Evolutionary conservation across 139 green algal genomes (phyloP), one percentile per base, ranked within the genome.

Genomic region (Desmodesmus armatus): DNA sequence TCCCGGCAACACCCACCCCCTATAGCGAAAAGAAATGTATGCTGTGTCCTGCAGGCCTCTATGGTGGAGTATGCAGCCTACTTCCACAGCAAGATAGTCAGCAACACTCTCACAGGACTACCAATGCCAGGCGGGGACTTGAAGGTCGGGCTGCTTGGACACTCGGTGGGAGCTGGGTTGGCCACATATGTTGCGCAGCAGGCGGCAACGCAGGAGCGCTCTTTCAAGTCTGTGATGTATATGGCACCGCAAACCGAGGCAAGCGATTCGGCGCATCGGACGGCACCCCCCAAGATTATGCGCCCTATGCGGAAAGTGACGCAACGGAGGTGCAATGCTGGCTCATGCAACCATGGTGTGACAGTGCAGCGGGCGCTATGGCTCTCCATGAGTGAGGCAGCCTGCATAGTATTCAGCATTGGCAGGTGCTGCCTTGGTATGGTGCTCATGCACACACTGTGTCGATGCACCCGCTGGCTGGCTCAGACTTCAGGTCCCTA

Each of bases 151-250:
- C 49, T 85, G 44, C 19, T 85, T 47, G 66, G 65, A 19, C 80
- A 85, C 80, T 85, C 80, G 1, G 66, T 85, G 27, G 80, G 80
- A 19, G 80, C 60, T 17, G 80, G 80, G 5, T 49, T 85, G 80
- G 47, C 65, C 33, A 71, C 65, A 9, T 78, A 53, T 47, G 66
- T 85, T 29, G 80, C 53, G 41, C 41, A 69, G 21, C n/a, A 21
- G n/a, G 66, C 66, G 0, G 65, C 80, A n/a, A 41, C 15, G 31
- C 3, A 65, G 66, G 39, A 44, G 17, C 17, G 37, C 3, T 27
- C 78, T 3, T 85, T 60, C 80, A 47, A 53, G 3, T 5, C 44
- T 23, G 80, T 71, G 33, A 71, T 77, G 39, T 71, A 69, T 11
- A 70, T 85, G 80, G 80, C 80, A 39, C 80, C 80, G 19, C 65